phyloP scores from a whole-genome alignment of 1,139 yeast genomes.

The Eremothecium coryli region DNA sequence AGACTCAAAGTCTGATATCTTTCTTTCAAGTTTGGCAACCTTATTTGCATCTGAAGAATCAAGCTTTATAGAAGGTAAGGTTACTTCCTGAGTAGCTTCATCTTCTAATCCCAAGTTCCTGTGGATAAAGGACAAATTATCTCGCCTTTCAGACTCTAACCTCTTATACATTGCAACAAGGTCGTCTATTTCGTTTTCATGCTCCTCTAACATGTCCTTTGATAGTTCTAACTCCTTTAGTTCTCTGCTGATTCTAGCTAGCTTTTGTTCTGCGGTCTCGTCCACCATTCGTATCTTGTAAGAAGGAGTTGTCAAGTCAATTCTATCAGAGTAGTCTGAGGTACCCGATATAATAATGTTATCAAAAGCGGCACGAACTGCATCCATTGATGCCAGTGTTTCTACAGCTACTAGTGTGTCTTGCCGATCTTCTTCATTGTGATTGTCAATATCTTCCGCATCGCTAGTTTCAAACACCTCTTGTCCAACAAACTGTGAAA shows the following conservation, averaged over 20 bases:
- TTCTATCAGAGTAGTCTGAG: conserved; percentile 25
- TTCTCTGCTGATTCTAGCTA: conserved; percentile 35
- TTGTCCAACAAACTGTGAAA: conserved; percentile 1
- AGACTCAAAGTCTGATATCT: conserved; percentile 22
- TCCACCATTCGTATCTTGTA: conserved; percentile 25
- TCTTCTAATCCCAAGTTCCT: background rate
- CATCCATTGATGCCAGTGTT: conserved; percentile 11
- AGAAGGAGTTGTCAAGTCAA: conserved; percentile 22
- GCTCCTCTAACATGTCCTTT: conserved; percentile 5
- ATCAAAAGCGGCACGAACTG: conserved; percentile 18
- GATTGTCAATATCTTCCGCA: conserved; percentile 32
- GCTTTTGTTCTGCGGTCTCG: conserved; percentile 38
- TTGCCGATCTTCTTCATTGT: conserved; percentile 6
- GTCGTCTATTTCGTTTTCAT: conserved; percentile 2
- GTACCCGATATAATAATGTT: conserved; percentile 18
- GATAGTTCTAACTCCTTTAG: conserved; percentile 10
- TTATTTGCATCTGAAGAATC: conserved; percentile 9
- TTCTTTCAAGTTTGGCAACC: conserved; percentile 21
- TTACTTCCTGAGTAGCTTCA: conserved; percentile 6
- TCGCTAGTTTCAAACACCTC: conserved; percentile 44
- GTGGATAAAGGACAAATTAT: background rate
- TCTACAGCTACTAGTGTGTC: conserved; percentile 1
- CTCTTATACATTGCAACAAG: conserved; percentile 4
- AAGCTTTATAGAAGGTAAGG: conserved; percentile 11
- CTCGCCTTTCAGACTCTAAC: conserved; percentile 7